These are phyloP conservation scores for Tetrapisispora phaffii DNA, from an alignment of 805 yeast species.

Conservation along the genomic window DNA sequence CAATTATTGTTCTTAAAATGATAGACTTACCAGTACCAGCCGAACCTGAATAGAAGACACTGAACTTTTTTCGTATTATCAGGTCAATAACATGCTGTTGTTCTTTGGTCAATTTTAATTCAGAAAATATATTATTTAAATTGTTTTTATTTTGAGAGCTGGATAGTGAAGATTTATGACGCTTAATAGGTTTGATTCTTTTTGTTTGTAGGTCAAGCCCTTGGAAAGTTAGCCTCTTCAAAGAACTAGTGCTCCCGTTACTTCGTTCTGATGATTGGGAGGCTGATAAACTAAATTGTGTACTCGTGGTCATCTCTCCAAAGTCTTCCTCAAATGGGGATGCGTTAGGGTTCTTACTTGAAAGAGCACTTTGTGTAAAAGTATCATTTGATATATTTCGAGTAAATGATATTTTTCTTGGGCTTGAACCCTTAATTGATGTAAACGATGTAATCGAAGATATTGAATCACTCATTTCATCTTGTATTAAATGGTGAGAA, in stretches of 20 bases:
- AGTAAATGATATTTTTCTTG: constrained; percentile 13
- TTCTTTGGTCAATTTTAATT: constrained; percentile 33
- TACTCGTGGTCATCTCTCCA: not conserved
- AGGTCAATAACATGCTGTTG: constrained; percentile 43
- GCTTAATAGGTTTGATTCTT: constrained; percentile 10
- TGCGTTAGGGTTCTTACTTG: not conserved
- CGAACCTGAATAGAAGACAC: constrained; percentile 69
- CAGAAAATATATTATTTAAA: not conserved
- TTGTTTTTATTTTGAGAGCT: not conserved
- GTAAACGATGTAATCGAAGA: constrained; percentile 1
- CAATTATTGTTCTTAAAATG: constrained; percentile 53
- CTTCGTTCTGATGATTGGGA: not conserved
- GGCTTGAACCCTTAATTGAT: not conserved
- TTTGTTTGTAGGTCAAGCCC: constrained; percentile 14
- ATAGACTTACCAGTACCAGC: constrained; percentile 87
- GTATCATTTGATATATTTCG: not conserved
- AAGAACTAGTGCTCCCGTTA: constrained; percentile 7
- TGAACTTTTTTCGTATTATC: constrained; percentile 41
- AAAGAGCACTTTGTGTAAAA: no score
- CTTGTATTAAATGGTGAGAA: not conserved
- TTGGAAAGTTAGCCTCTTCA: constrained; percentile 9
- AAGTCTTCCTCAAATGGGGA: not conserved
- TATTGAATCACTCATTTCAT: not conserved
- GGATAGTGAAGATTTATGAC: constrained; percentile 1
- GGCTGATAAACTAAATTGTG: not conserved